phyloP scores from a whole-genome alignment of 78 protist species.

The Protostelium mycophagum region DNA sequence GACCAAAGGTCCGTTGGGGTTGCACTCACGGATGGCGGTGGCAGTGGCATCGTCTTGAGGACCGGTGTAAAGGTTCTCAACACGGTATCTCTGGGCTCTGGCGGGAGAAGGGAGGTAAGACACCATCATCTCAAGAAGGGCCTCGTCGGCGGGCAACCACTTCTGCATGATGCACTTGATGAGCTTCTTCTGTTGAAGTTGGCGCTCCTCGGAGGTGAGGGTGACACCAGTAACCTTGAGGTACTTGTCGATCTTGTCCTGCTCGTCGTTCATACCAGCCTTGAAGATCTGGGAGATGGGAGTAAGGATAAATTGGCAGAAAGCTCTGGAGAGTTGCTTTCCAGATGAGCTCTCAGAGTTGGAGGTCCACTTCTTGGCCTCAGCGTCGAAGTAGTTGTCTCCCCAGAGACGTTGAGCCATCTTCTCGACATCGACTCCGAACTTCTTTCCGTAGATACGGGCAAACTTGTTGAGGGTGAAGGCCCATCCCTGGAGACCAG shows the following conservation, averaged over 20 bases:
- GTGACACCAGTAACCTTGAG: slow-evolving; percentile 69
- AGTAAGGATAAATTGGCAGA: slow-evolving; percentile 93
- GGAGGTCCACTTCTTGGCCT: slow-evolving; percentile 88
- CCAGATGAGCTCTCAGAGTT: slow-evolving; percentile 37
- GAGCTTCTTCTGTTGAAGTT: slow-evolving; percentile 77
- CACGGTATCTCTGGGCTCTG: slow-evolving; percentile 97
- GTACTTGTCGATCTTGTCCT: slow-evolving; percentile 78
- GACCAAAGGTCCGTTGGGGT: slow-evolving; percentile 96
- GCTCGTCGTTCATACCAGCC: slow-evolving; percentile 85
- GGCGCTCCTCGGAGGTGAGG: slow-evolving; percentile 84
- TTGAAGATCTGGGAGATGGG: slow-evolving; percentile 92
- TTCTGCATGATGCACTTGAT: slow-evolving; percentile 95
- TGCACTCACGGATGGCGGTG: slow-evolving; percentile 69
- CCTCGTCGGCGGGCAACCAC: slow-evolving; percentile 98
- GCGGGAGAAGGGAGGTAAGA: slow-evolving; percentile 96
- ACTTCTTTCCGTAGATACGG: slow-evolving; percentile 78
- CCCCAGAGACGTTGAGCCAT: slow-evolving; percentile 97
- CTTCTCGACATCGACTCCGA: slow-evolving; percentile 80
- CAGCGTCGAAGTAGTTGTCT: slow-evolving; percentile 91
- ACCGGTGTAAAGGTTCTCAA: slow-evolving; percentile 91
- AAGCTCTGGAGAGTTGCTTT: slow-evolving; percentile 82
- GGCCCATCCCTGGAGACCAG: slow-evolving; percentile 99
- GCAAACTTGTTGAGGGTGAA: slow-evolving; percentile 96
- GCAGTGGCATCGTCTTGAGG: slow-evolving; percentile 90
- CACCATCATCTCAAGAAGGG: slow-evolving; percentile 96